Percentiles rank a stretch among this genome's conserved stretches.
Evolutionary conservation across 2,329 filamentous ascomycete species (phyloP).

Genomic region (Fusarium compactum): DNA sequence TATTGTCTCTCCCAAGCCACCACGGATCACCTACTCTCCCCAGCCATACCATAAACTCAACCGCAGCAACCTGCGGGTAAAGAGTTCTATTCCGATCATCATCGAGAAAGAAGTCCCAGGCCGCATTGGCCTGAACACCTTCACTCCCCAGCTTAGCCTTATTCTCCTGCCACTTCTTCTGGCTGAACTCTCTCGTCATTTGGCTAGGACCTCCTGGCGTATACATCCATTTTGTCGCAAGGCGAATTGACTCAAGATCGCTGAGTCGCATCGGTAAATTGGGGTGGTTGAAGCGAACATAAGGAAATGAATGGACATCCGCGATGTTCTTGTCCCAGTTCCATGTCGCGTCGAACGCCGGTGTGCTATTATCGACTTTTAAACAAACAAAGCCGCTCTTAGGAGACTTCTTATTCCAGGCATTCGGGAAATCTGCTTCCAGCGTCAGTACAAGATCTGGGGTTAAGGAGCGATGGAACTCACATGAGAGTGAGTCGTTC

Average conservation of each 20-base stretch:
- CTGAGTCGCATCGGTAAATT: slow-evolving; percentile 40
- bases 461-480: not conserved
- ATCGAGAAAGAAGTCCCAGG: slow-evolving; percentile 47
- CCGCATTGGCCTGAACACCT: slow-evolving; percentile 37
- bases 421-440: slow-evolving; percentile 43
- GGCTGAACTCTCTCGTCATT: slow-evolving; percentile 26
- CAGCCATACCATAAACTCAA: slow-evolving; percentile 47
- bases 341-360: slow-evolving; percentile 40
- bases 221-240: slow-evolving; percentile 45
- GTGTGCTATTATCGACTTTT: slow-evolving; percentile 44
- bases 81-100: slow-evolving; percentile 40
- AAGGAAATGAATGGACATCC: slow-evolving; percentile 46
- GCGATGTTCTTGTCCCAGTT: slow-evolving; percentile 42
- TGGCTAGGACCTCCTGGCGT: slow-evolving; percentile 20
- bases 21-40: slow-evolving; percentile 44
- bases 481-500: slow-evolving; percentile 35
- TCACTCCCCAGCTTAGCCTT: slow-evolving; percentile 25
- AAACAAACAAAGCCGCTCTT: slow-evolving; percentile 43
- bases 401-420: slow-evolving; percentile 44
- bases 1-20: slow-evolving; percentile 42
- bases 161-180: slow-evolving; percentile 28
- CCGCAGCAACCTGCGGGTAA: slow-evolving; percentile 37
- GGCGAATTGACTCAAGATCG: slow-evolving; percentile 34
- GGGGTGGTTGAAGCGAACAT: slow-evolving; percentile 41
- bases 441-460: not conserved